Evolutionary conservation across 1,139 yeast species (phyloP), one percentile per base, ranked within the genome.

Genomic region (Sugiyamaella castrensis): DNA sequence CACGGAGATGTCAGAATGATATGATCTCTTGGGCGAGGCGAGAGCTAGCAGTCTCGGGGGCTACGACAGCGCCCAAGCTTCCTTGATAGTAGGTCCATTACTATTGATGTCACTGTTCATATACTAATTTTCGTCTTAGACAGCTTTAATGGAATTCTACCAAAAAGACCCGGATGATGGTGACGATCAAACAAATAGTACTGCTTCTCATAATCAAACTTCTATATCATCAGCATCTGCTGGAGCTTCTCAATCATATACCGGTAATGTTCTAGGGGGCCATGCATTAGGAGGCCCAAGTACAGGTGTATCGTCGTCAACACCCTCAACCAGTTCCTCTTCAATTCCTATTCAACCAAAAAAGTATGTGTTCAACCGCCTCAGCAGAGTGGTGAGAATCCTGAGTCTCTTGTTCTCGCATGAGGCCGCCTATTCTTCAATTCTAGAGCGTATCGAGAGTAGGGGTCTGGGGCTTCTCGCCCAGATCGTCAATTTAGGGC

Each of bases 131-230:
- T 4, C 19, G 5, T 11, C 15, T 15, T 13, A 35, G 56, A 47
- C 37, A 30, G 58, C 47, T 43, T 46, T 30, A 47, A 43, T 32
- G 48, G 30, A 43, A 47, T 37, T 40, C 39, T 41, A 32, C 13
- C 29, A 38, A 30, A 45, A 40, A 24, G 48, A 31, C 28, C 50
- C 26, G 30, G 48, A 12, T 29, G 50, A 42, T 13, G 57, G 43
- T 19, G 32, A 44, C 28, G 54, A 53, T 30, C 31, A 38, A 27
- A 19, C 24, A 19, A 19, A 19, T 19, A 24, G 6, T 4, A 35
- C 15, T 3, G n/a, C 38, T 19, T 19, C 24, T 19, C 24, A 19
- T 19, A 19, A 19, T 19, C 24, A 19, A 19, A 3, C 24, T 19
- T 19, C 24, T 19, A 19, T 9, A 5, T 10, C 37, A 9, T 10